Conservation (phyloP, 805 yeast genomes). For the Phaffomyces opuntiae region DNA sequence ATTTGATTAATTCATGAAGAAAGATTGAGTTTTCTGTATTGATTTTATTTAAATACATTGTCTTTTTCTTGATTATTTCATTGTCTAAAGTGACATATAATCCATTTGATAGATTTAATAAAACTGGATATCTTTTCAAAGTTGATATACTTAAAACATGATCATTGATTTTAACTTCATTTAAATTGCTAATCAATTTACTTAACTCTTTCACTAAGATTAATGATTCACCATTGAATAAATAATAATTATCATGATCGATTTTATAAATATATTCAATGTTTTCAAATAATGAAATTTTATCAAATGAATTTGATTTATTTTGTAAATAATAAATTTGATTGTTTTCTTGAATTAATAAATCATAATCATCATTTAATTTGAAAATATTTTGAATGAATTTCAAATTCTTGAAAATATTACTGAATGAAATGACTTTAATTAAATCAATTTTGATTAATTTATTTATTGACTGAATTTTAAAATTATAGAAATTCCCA, state of each 20-base stretch:
- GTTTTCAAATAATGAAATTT: constrained; percentile 17
- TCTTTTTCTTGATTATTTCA: constrained; percentile 22
- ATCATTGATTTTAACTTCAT: constrained; percentile 5
- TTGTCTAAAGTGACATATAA: constrained; percentile 38
- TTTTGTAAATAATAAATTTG: constrained; percentile 17
- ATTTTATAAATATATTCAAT: constrained; percentile 22
- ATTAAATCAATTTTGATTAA: constrained; percentile 17
- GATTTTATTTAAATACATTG: constrained; percentile 28
- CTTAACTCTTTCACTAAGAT: constrained; percentile 17
- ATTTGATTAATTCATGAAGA: constrained; percentile 38
- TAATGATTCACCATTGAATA: constrained; percentile 34
- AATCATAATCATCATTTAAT: constrained; percentile 11
- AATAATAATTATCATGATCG: constrained; percentile 22
- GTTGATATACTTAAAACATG: constrained; percentile 23
- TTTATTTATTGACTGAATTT: constrained; percentile 12
- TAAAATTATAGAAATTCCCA: constrained; percentile 19
- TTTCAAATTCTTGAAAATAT: constrained; percentile 6
- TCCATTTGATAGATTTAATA: constrained; percentile 23
- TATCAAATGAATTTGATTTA: constrained; percentile 5
- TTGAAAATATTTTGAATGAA: constrained; percentile 12
- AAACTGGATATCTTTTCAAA: constrained; percentile 22
- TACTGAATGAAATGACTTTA: constrained; percentile 13
- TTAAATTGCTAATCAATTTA: neutral
- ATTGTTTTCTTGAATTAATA: constrained; percentile 20
- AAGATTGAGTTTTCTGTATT: constrained; percentile 34